Percentiles rank a stretch among this genome's conserved stretches.
These are phyloP conservation scores for Phytomonas francai DNA, from an alignment of 208 protist species.

Conservation along the genomic window DNA sequence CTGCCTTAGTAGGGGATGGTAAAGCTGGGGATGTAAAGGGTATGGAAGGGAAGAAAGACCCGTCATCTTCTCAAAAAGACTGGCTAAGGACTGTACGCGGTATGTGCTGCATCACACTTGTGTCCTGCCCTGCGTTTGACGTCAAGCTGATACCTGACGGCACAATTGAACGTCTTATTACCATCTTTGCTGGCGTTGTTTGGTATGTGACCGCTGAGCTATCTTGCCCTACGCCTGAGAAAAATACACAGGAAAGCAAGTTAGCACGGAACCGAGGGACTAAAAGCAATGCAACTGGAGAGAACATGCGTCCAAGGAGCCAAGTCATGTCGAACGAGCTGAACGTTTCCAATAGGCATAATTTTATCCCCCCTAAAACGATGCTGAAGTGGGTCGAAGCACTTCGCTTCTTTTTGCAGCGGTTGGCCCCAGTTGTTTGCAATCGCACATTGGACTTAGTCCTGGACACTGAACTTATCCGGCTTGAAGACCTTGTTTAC, in stretches of 20 bases:
- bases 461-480: slow-evolving; percentile 37
- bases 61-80: background rate
- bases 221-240: slow-evolving; percentile 6
- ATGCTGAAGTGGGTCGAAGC: slow-evolving; percentile 36
- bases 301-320: background rate
- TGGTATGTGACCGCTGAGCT: slow-evolving; percentile 21
- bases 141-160: slow-evolving; percentile 30
- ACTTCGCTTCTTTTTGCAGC: slow-evolving; percentile 41
- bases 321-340: background rate
- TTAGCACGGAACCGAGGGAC: background rate
- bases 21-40: background rate
- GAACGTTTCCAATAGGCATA: background rate
- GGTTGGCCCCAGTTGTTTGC: slow-evolving; percentile 34
- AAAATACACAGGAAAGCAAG: slow-evolving; percentile 7
- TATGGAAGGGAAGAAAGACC: background rate
- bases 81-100: slow-evolving; percentile 17
- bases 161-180: slow-evolving; percentile 31
- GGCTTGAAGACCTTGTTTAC: slow-evolving; percentile 69
- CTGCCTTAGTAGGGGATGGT: background rate
- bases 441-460: slow-evolving; percentile 33
- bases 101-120: slow-evolving; percentile 37
- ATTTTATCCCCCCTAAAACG: background rate
- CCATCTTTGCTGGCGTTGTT: slow-evolving; percentile 32
- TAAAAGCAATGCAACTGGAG: background rate
- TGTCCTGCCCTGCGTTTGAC: slow-evolving; percentile 48